Base-by-base conservation (phyloP, 331 rosid species). In the Quercus tomentella region DNA sequence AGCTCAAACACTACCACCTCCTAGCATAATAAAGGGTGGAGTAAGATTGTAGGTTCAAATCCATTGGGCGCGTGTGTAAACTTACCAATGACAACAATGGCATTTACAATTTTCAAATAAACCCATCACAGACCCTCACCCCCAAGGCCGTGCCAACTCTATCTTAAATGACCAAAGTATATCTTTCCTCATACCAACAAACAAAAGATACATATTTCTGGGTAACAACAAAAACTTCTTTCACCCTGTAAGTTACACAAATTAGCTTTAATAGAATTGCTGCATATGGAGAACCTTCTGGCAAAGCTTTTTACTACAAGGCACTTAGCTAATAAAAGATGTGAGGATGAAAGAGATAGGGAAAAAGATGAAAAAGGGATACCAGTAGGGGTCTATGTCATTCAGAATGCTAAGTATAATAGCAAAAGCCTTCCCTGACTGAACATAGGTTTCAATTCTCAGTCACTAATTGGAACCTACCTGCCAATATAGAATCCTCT, bases 401-500 rank as follows among this genome's bases (percentile, higher is more conserved):
- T 55, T 60, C 57, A 20, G 71, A 18, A 41, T 4, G 69, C 2
- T 28, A 56, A 52, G 73, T 45, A 74, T 30, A 17, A 75, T 21
- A 26, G 55, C 63, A 8, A 69, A 17, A 80, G 70, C 72, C 67
- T 58, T 78, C 80, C 45, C 82, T 73, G 49, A 73, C 25, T 16
- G 18, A 28, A 51, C n/a, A 73, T 41, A n/a, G 62, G 20, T 56
- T 15, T 77, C 63, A 43, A 56, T 23, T 74, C 81, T 70, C 72
- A 74, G 71, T 45, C 41, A 74, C 45, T 76, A 81, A 69, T 23
- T 57, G 77, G 57, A 83, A 52, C 86, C 66, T 79, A 96, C 99
- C 99, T 96, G 99, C 99, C 99, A 96, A 93, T 84, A 96, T 60
- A 96, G 90, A 84, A 96, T 96, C 82, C 98, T 90, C 79, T 96